Evolutionary conservation across 2,329 filamentous ascomycete species (phyloP), one percentile per base, ranked within the genome.

Genomic region (Nectriaceae sp.): DNA sequence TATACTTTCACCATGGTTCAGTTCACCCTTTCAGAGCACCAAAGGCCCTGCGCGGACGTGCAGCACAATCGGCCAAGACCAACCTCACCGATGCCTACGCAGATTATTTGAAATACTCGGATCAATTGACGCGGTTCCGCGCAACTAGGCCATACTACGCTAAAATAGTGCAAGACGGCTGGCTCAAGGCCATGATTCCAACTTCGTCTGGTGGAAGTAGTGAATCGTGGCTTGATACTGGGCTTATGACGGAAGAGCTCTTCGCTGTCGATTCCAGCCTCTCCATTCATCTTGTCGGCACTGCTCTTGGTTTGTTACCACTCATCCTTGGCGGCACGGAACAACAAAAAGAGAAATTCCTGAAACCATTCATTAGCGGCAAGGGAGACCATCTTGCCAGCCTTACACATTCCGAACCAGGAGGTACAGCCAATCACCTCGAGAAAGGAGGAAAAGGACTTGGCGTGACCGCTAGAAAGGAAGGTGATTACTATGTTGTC

Each of bases 211-310:
- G 78, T 20, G 80, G 79, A 11, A 68, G 57, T 8, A 70, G 68
- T 5, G 69, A 67, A 1, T 69, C 65, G 6, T 64, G 82, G 1
- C 46, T 78, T 5, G 76, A 81, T 43, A 70, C 75, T 1, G 71
- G 75, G 0, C 70, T 82, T 33, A 54, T 78, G 5, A 70, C 80
- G 0, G 78, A 82, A 52, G 78, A 82, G 52, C 68, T 78, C 47
- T 81, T 76, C 53, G 66, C 75, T 1, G 72, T 76, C 24, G 79
- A 83, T 47, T 72, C 74, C 0, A 73, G 71, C n/a, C 68, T 73
- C 0, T 68, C 74, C 0, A 54, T 82, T 19, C 79, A 76, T 0
- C 71, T 82, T 13, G 70, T 80, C 22, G 76, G 68, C 1, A 81
- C 76, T 1, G 77, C 74, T 0, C 60, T 83, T 4, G 79, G 79